These are phyloP conservation scores for Aureobasidium sp. DNA, from an alignment of 2,329 filamentous ascomycete species.

Conservation along the genomic window DNA sequence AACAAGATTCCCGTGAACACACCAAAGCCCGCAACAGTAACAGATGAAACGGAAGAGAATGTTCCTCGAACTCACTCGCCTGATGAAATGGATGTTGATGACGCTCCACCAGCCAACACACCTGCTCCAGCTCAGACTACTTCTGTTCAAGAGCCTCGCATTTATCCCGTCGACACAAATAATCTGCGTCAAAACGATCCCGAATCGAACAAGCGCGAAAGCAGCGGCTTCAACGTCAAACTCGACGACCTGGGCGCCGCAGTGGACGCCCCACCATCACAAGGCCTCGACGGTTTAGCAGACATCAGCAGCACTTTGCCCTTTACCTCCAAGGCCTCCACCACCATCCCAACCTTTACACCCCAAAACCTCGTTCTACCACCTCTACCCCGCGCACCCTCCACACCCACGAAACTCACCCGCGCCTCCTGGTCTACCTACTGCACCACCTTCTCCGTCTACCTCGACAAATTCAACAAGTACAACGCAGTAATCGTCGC, in stretches of 20 bases:
- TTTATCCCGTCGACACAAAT: slow-evolving; percentile 22
- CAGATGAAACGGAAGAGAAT: slow-evolving; percentile 23
- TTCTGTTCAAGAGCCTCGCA: slow-evolving; percentile 20
- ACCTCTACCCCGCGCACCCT: slow-evolving; percentile 36
- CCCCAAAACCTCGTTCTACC: slow-evolving; percentile 46
- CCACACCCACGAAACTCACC: slow-evolving; percentile 36
- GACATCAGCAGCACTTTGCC: slow-evolving; percentile 49
- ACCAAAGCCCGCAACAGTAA: slow-evolving; percentile 10
- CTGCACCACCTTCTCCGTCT: slow-evolving; percentile 44
- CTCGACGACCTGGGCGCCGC: slow-evolving; percentile 43
- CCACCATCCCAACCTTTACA: slow-evolving; percentile 32
- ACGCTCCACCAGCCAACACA: slow-evolving; percentile 23
- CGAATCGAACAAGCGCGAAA: slow-evolving; percentile 8
- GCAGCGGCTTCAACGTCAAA: slow-evolving; percentile 25
- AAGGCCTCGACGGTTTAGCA: slow-evolving; percentile 45
- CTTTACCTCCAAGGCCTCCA: slow-evolving; percentile 48
- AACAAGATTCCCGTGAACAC: slow-evolving; percentile 4
- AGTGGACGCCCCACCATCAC: slow-evolving; percentile 42
- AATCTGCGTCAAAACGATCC: slow-evolving; percentile 17
- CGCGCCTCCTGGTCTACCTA: slow-evolving; percentile 44
- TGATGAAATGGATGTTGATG: slow-evolving; percentile 43
- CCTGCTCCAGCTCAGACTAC: neutral
- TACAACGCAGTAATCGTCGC: slow-evolving; percentile 47
- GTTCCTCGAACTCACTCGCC: slow-evolving; percentile 21
- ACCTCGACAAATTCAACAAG: slow-evolving; percentile 45